A percentile compares a stretch with the other conserved stretches of the same genome.
phyloP scores from a whole-genome alignment of 352 stramenopile species.

The Plasmopara muralis region DNA sequence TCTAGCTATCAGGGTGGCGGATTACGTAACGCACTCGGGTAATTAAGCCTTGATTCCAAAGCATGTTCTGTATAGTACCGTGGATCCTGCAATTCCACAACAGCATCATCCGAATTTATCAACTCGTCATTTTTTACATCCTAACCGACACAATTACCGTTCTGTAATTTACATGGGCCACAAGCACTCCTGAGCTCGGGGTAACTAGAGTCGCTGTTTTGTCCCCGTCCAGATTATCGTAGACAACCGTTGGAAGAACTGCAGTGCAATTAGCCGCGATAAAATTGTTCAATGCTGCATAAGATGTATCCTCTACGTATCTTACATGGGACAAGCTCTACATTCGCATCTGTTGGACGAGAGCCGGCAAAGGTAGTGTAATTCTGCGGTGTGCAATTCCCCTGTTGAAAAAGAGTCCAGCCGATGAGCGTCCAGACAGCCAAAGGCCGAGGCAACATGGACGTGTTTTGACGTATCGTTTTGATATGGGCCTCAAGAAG shows the following conservation, averaged over 20 bases:
- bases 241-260: slow-evolving; percentile 45
- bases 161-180: slow-evolving; percentile 48
- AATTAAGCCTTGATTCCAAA: slow-evolving; percentile 42
- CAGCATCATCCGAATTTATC: neutral
- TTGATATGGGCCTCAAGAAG: neutral
- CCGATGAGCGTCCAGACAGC: slow-evolving; percentile 6
- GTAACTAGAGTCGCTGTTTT: slow-evolving; percentile 32
- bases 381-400: neutral
- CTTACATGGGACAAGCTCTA: slow-evolving; percentile 22
- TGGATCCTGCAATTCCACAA: slow-evolving; percentile 27
- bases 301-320: neutral
- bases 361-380: slow-evolving; percentile 16
- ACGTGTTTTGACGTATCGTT: neutral
- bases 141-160: slow-evolving; percentile 15
- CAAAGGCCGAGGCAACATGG: slow-evolving; percentile 7
- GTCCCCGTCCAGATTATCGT: slow-evolving; percentile 48
- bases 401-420: slow-evolving; percentile 4
- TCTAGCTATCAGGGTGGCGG: neutral
- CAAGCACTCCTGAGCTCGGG: slow-evolving; percentile 34
- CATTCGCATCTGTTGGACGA: slow-evolving; percentile 12
- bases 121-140: neutral
- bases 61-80: slow-evolving; percentile 52
- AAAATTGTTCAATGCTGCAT: neutral
- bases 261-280: neutral
- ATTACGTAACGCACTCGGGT: slow-evolving; percentile 24